Evolutionary conservation across 1,139 yeast genomes (phyloP).

Genomic region (Lodderomyces jiufengensis): DNA sequence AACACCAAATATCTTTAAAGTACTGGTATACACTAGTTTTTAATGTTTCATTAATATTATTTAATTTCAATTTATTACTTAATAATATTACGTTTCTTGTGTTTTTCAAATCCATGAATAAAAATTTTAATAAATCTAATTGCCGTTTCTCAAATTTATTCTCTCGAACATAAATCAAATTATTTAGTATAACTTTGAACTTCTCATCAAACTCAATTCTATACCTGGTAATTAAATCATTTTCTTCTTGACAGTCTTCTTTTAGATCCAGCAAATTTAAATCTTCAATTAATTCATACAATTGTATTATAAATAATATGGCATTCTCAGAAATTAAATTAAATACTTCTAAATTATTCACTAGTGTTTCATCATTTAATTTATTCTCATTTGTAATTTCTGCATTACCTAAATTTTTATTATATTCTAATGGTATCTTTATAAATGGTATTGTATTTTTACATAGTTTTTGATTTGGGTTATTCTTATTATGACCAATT

Average conservation of each 20-base stretch:
- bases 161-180: conserved; percentile 3
- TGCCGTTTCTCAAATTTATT: conserved; percentile 1
- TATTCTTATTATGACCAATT: background rate
- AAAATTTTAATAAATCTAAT: background rate
- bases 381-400: background rate
- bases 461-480: background rate
- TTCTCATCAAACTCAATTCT: conserved; percentile 7
- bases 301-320: background rate
- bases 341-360: conserved; percentile 3
- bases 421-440: conserved; percentile 5
- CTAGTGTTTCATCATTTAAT: background rate
- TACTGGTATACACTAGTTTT: conserved; percentile 5
- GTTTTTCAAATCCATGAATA: conserved; percentile 6
- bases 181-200: conserved; percentile 1
- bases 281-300: conserved; percentile 5
- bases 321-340: conserved; percentile 2
- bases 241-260: conserved; percentile 1
- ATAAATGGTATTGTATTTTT: background rate
- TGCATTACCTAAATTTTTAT: conserved; percentile 3
- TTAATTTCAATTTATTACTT: conserved; percentile 3
- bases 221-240: background rate
- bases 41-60: conserved; percentile 3
- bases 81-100: conserved; percentile 7
- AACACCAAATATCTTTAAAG: conserved; percentile 8
- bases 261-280: conserved; percentile 5